Evolutionary conservation across 805 yeast genomes (phyloP).

Genomic region (Zygoascus biomembranicola): DNA sequence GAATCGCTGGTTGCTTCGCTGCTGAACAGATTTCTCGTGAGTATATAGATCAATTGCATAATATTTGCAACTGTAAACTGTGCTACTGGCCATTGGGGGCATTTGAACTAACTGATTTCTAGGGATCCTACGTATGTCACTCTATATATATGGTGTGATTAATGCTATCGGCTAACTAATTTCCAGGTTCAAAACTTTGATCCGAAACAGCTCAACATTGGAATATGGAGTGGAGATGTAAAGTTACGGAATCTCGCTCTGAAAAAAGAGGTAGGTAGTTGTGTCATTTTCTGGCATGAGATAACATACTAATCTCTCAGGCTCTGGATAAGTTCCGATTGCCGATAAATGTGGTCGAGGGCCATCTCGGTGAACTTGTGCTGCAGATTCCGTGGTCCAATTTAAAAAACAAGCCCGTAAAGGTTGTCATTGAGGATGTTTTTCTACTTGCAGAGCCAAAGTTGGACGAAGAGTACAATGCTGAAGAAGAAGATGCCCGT

Average conservation of each 20-base stretch:
- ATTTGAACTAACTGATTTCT: neutral
- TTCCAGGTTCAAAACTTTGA: conserved; percentile 71
- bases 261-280: conserved; percentile 53
- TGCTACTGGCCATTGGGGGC: neutral
- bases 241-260: conserved; percentile 68
- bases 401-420: conserved; percentile 85
- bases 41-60: conserved; percentile 7
- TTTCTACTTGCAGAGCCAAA: conserved; percentile 76
- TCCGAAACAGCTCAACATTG: conserved; percentile 88
- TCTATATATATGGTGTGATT: too few species aligned
- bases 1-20: conserved; percentile 38
- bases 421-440: conserved; percentile 77
- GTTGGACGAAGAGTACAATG: conserved; percentile 49
- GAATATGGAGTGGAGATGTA: conserved; percentile 97
- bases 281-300: too few species aligned
- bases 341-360: conserved; percentile 82
- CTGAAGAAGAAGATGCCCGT: conserved; percentile 49
- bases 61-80: conserved; percentile 2
- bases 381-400: conserved; percentile 97
- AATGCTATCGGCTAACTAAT: too few species aligned
- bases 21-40: conserved; percentile 32
- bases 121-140: conserved; percentile 29
- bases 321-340: conserved; percentile 78
- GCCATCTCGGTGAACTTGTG: conserved; percentile 82
- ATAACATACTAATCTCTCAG: conserved; percentile 13